Evolutionary conservation across 257 asterid species (phyloP), one percentile per base, ranked within the genome.

Genomic region (Asclepias syriaca): DNA sequence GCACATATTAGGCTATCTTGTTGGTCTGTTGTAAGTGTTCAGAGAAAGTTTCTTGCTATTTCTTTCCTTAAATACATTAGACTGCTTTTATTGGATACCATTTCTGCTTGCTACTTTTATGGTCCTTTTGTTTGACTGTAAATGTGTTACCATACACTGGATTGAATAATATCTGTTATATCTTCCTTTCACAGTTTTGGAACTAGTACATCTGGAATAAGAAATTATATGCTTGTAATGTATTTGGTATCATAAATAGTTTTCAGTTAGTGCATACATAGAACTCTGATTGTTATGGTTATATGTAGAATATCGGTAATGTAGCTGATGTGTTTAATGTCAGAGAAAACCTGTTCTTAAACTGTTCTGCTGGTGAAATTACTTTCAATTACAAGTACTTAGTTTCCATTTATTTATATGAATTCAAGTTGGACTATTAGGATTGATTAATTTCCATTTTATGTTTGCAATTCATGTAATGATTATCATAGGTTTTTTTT

Each of bases 1-100:
- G 99, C 98, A 91, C 80, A 76, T 94, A 69, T 53, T 75, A 6
- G 98, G 87, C 72, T 90, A 94, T 77, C 82, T 91, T 77, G 74
- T 86, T 0, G 97, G 99, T 58, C 51, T 90, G 53, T 75, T 84
- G 98, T 90, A 86, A 90, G 98, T 81, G 60, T 65, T 68, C 29
- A 61, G 37, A 60, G 34, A 14, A 13, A 18, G 11, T 57, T 40
- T 64, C 53, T 59, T 69, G 12, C 58, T 24, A 18, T 43, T 51
- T 48, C 51, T 16, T 15, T 68, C 68, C 7, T 27, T 32, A 27
- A 68, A 32, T 50, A 50, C 8, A 68, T 48, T 50, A 4, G 29
- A 27, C 24, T 50, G 48, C 27, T 50, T 16, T 11, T 68, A 19
- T 29, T 13, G 54, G 9, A 1, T 48, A 10, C 16, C 66, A 29